phyloP scores from a whole-genome alignment of 148 eudicot genomes.

The Suaeda aralocaspica region DNA sequence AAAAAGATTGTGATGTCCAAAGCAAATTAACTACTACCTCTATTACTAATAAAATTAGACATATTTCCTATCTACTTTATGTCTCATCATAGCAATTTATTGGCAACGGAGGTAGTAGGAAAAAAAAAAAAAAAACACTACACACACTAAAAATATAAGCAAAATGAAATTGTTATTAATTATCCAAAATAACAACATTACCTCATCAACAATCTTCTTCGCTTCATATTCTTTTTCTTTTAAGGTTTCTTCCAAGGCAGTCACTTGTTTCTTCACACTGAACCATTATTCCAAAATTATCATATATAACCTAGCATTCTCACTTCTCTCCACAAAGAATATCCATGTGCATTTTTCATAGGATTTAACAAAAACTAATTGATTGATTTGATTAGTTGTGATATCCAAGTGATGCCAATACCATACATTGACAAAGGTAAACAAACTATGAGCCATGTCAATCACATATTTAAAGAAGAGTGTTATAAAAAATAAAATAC shows the following conservation, averaged over 20 bases:
- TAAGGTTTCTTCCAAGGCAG: slow-evolving; percentile 36
- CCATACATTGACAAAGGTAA: not conserved
- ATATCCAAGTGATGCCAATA: too few species aligned
- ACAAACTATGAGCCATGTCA: not conserved
- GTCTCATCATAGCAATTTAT: too few species aligned
- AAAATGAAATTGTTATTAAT: not conserved
- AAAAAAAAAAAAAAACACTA: not conserved
- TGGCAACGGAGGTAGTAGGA: too few species aligned
- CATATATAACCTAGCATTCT: not conserved
- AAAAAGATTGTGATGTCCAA: too few species aligned
- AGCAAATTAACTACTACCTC: too few species aligned
- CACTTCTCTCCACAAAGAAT: not conserved
- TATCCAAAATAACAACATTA: slow-evolving; percentile 17
- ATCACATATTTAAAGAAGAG: not conserved
- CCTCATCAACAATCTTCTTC: slow-evolving; percentile 48
- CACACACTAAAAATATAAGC: not conserved
- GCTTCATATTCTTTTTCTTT: slow-evolving; percentile 37
- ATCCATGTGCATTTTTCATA: not conserved
- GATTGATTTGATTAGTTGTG: not conserved
- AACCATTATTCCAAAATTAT: slow-evolving; percentile 16
- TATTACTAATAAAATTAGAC: too few species aligned
- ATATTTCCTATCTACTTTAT: too few species aligned
- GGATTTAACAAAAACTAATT: not conserved
- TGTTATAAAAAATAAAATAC: not conserved
- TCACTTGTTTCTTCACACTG: slow-evolving; percentile 67